Evolutionary conservation across 805 yeast species (phyloP).

Genomic region (Yarrowia sp.): DNA sequence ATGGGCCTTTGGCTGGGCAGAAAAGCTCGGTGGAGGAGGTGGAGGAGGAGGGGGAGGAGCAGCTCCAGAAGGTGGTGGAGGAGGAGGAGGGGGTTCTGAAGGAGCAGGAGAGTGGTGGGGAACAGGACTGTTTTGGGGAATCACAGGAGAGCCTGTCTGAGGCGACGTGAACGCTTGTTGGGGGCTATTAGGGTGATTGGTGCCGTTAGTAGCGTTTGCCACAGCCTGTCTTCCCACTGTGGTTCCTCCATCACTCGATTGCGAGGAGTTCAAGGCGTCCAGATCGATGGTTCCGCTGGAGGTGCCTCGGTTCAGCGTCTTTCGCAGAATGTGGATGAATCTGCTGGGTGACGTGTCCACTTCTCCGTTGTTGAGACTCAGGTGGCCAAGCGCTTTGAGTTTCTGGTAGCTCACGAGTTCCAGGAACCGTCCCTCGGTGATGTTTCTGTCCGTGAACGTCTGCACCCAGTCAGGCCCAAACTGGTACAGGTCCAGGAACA

Average conservation of each 20-base stretch:
- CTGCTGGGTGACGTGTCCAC: conserved; percentile 61
- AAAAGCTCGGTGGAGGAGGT: background rate
- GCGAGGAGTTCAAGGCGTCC: background rate
- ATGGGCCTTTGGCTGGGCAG: background rate
- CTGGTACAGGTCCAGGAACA: conserved; percentile 72
- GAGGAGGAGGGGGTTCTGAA: conserved; percentile 22
- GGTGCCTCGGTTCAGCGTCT: conserved; percentile 51
- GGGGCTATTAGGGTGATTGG: background rate
- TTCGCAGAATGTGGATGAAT: conserved; percentile 62
- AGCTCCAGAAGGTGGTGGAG: conserved; percentile 7
- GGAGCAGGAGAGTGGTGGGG: conserved; percentile 27
- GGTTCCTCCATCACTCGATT: too few species aligned
- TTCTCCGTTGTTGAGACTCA: conserved; percentile 47
- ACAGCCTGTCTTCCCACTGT: background rate
- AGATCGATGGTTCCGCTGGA: conserved; percentile 39
- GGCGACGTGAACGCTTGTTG: conserved; percentile 1
- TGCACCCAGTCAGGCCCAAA: conserved; percentile 80
- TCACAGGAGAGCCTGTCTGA: background rate
- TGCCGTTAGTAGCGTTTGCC: background rate
- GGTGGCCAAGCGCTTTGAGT: conserved; percentile 55
- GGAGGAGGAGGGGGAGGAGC: background rate
- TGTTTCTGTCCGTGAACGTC: conserved; percentile 62
- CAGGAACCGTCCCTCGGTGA: conserved; percentile 69
- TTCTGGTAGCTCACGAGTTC: conserved; percentile 72
- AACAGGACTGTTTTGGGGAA: conserved; percentile 17